Evolutionary conservation across 192 early-diverging fungal species (phyloP), one percentile per base, ranked within the genome.

Genomic region (Spinellus fusiger): DNA sequence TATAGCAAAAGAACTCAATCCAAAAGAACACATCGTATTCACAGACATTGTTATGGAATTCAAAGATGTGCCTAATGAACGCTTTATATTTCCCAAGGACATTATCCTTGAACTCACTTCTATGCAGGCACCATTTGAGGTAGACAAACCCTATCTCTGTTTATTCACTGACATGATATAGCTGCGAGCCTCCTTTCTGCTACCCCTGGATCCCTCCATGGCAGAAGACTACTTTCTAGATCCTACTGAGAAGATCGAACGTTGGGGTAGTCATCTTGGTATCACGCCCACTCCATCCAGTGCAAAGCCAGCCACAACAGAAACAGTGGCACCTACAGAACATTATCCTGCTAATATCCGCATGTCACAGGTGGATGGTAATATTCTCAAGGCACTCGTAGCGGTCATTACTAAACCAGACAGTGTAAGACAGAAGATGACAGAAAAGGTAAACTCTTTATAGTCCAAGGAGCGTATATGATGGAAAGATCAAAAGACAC

Each of bases 11-110:
- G n/a, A n/a, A n/a, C n/a, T n/a, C n/a, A n/a, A n/a, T n/a, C 47
- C 59, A 35, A 9, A 28, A 3, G 3, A 56, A 49, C 48, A n/a
- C n/a, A n/a, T 67, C 22, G 60, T 67, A 23, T 62, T 60, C 29
- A 32, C 31, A 31, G 77, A 78, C 22, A 61, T 88, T 35, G 73
- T 77, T 3, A 68, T 88, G 51, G 79, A 83, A 56, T 82, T 88
- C 69, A 71, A 71, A 16, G 86, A 88, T 4, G 64, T 68, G 44
- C 61, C 74, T 5, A 67, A 68, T 20, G 73, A 76, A 28, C 68
- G 73, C 5, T 81, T 78, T 44, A 54, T 76, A 25, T 66, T 88
- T 35, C 86, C 86, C 4, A 74, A 75, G 37, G 70, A 81, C n/a
- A 69, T 78, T 29, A 73, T 82, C 20, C 33, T 85, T 18, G 80